Base-by-base conservation (phyloP, 495 filamentous ascomycete species). In the Aspergillus saccharolyticus region DNA sequence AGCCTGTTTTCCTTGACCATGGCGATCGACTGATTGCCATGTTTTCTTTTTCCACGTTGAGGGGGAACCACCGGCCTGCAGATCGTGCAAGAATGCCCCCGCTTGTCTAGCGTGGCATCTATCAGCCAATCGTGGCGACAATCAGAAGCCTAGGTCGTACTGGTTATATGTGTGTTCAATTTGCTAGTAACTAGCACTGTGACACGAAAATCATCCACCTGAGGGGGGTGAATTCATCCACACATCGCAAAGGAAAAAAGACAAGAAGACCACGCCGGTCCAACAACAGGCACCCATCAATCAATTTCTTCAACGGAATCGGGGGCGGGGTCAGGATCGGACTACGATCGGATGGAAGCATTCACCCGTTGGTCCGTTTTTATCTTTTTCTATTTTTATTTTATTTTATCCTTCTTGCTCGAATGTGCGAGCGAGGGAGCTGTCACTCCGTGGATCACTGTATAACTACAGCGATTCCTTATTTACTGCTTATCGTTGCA, bases 61-160 rank as follows among this genome's bases (percentile, higher is more conserved):
- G 19, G 39, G 25, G 25, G 42, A 44, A 22, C 21, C 33, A 44
- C 39, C 20, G 33, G 33, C 33, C 42, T 58, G 56, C 50, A 58
- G 49, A 58, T 53, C 56, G 52, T 49, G 45, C 56, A 58, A 25
- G 42, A 39, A 50, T 30, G 20, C 20, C 55, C 55, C 55, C n/a
- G 46, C 47, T 57, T 52, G 55, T 30, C 47, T 57, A 57, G 55
- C 47, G 47, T 49, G 39, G 46, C 19, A 24, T 2, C 20, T 8
- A 15, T 9, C 24, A 44, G 33, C 56, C 44, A 53, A 58, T 58
- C 42, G 44, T 14, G 12, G 10, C 16, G 15, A 14, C 18, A 8
- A 30, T 33, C 18, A 42, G 20, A 25, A 42, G 49, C 49, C 49
- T 39, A 14, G 25, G 54, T 55, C 10, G 53, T 47, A 55, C 53